phyloP scores from a whole-genome alignment of 108 stramenopile genomes.

The Nitzschia putrida region DNA sequence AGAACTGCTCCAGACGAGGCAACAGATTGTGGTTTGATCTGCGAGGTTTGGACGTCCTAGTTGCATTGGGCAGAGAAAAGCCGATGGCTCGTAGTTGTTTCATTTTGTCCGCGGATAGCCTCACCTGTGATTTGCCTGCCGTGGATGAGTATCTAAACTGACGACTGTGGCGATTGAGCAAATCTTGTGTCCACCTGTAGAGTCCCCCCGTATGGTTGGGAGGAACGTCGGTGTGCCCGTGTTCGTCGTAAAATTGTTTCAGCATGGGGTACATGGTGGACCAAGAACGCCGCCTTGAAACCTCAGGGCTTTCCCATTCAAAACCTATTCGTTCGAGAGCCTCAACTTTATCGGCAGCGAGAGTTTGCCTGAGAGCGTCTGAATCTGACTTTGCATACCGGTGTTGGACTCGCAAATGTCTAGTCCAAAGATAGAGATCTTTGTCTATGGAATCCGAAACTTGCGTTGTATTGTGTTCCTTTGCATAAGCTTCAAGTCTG shows the following conservation, averaged over 20 bases:
- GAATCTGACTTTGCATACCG: not conserved
- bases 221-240: too few species aligned
- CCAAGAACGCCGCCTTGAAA: not conserved
- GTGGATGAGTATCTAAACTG: too few species aligned
- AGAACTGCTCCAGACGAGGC: conserved; percentile 24
- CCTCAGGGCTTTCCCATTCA: conserved; percentile 14
- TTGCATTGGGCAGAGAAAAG: too few species aligned
- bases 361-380: not conserved
- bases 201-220: too few species aligned
- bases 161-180: too few species aligned
- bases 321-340: conserved; percentile 29
- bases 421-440: conserved; percentile 39
- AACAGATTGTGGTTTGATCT: conserved; percentile 30
- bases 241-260: conserved; percentile 6
- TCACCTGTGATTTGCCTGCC: too few species aligned
- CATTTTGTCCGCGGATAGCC: too few species aligned
- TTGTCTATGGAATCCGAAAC: conserved; percentile 21
- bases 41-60: conserved; percentile 10
- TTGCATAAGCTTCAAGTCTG: not conserved
- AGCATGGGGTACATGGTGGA: not conserved
- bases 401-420: conserved; percentile 43
- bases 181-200: too few species aligned
- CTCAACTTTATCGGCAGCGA: conserved; percentile 23
- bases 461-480: conserved; percentile 3
- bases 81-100: too few species aligned